A percentile compares a stretch with the other conserved stretches of the same genome.
phyloP scores from a whole-genome alignment of 1,284 basidiomycete genomes.

The Trametes versicolor region DNA sequence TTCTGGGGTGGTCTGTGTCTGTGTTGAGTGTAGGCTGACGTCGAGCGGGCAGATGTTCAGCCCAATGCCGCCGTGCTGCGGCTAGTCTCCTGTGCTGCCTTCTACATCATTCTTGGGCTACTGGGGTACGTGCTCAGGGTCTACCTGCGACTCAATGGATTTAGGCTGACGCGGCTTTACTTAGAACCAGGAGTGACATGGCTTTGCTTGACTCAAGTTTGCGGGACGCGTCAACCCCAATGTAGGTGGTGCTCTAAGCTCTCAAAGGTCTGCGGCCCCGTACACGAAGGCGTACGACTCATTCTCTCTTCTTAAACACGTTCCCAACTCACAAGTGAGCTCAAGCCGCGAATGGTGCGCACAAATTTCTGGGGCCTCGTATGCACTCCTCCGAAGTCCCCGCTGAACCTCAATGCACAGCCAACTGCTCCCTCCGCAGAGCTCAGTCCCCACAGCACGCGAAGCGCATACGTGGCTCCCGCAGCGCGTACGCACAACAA shows the following conservation, averaged over 20 bases:
- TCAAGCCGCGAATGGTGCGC: too few relatives aligned
- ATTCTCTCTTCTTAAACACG: too few relatives aligned
- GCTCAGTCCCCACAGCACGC: background rate
- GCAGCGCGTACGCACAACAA: background rate
- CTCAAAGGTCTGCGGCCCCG: too few relatives aligned
- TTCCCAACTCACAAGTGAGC: too few relatives aligned
- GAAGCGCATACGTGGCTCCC: background rate
- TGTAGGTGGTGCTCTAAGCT: too few relatives aligned
- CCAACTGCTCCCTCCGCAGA: background rate
- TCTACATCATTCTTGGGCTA: background rate
- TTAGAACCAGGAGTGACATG: too few relatives aligned
- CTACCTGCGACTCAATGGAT: background rate
- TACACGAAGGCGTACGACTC: too few relatives aligned
- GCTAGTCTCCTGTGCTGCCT: background rate
- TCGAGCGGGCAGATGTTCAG: background rate
- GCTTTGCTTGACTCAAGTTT: background rate
- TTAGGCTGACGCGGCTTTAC: background rate
- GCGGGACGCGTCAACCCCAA: background rate
- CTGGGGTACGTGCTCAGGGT: background rate
- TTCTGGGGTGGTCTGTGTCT: too few relatives aligned
- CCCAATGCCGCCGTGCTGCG: background rate
- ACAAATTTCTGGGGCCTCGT: background rate
- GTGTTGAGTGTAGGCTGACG: background rate
- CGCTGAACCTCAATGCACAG: background rate
- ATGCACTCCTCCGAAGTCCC: background rate